Evolutionary conservation across 2,329 filamentous ascomycete species (phyloP).

Genomic region (Fusarium illudens): DNA sequence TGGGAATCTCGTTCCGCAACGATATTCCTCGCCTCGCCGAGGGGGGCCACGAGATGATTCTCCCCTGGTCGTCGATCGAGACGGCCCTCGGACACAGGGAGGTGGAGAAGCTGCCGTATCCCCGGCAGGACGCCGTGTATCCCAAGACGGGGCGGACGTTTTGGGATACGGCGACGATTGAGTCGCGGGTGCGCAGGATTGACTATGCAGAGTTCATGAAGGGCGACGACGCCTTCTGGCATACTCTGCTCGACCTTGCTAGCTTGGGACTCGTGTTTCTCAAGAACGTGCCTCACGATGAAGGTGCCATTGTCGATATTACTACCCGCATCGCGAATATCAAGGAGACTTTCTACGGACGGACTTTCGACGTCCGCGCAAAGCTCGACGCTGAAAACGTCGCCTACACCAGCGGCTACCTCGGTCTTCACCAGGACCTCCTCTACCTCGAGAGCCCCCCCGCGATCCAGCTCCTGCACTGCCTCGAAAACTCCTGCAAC

Average conservation of each 20-base stretch:
- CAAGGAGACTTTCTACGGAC: conserved; percentile 89
- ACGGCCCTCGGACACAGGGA: conserved; percentile 39
- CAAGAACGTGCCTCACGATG: conserved; percentile 73
- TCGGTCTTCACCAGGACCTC: conserved; percentile 93
- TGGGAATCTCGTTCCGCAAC: conserved; percentile 68
- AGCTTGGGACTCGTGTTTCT: conserved; percentile 80
- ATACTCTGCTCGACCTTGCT: conserved; percentile 69
- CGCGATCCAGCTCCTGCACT: conserved; percentile 87
- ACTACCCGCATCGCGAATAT: conserved; percentile 78
- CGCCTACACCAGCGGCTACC: conserved; percentile 82
- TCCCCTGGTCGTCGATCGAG: conserved; percentile 51
- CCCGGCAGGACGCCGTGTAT: conserved; percentile 41
- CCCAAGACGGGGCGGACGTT: conserved; percentile 46
- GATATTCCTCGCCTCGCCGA: conserved; percentile 50
- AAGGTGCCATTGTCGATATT: conserved; percentile 72
- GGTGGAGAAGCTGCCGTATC: conserved; percentile 35
- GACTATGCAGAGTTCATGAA: conserved; percentile 77
- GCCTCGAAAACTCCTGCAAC: conserved; percentile 78
- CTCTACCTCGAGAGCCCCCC: conserved; percentile 85
- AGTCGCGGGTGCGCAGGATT: conserved; percentile 62
- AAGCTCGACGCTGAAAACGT: conserved; percentile 87
- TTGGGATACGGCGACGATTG: conserved; percentile 54
- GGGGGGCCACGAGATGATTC: conserved; percentile 46
- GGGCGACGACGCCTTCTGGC: conserved; percentile 62
- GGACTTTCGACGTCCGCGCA: conserved; percentile 87